Evolutionary conservation across 352 stramenopile species (phyloP).

Genomic region (Aphanomyces invadans): DNA sequence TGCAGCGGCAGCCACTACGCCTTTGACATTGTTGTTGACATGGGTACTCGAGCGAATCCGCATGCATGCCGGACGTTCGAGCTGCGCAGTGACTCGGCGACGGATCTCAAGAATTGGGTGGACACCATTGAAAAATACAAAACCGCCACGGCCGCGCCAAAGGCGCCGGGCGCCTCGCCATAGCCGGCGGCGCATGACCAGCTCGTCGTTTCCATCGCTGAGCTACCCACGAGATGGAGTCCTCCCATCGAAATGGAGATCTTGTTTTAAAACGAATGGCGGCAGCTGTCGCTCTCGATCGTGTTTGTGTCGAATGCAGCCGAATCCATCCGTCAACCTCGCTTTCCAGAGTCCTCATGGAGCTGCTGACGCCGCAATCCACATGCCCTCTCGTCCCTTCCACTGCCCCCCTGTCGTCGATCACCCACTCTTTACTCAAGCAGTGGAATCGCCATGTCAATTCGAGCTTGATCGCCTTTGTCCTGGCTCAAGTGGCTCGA

Average conservation of each 20-base stretch:
- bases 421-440: neutral
- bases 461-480: neutral
- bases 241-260: too few relatives aligned
- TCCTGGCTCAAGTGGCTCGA: neutral
- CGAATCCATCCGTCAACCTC: too few relatives aligned
- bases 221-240: too few relatives aligned
- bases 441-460: neutral
- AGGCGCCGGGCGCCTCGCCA: neutral
- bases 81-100: conserved; percentile 47
- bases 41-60: conserved; percentile 54
- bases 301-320: too few relatives aligned
- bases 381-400: too few relatives aligned
- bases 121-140: conserved; percentile 63
- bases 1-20: conserved; percentile 35
- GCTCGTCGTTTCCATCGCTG: too few relatives aligned
- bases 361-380: too few relatives aligned
- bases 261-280: too few relatives aligned
- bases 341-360: too few relatives aligned
- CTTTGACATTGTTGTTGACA: conserved; percentile 61
- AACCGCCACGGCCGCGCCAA: neutral
- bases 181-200: too few relatives aligned
- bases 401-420: too few relatives aligned
- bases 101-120: conserved; percentile 55
- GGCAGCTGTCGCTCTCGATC: too few relatives aligned
- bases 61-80: conserved; percentile 59